These are phyloP conservation scores for Ophiognomonia clavigignenti-juglandacearum DNA, from an alignment of 2,329 filamentous ascomycete genomes.

Conservation along the genomic window DNA sequence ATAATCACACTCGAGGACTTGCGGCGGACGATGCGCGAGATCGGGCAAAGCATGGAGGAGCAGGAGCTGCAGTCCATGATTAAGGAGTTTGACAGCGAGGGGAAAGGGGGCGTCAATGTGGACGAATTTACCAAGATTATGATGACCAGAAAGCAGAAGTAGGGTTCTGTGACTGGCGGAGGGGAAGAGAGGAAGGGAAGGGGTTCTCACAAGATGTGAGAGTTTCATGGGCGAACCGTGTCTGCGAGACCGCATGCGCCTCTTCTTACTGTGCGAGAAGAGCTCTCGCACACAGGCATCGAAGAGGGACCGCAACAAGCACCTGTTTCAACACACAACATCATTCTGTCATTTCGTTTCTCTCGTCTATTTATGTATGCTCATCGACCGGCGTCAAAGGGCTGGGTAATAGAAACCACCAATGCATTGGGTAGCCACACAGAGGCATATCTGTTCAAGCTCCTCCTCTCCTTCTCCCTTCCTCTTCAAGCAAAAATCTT, in stretches of 20 bases:
- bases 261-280: too few relatives aligned
- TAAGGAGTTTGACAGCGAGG: constrained; percentile 94
- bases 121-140: constrained; percentile 67
- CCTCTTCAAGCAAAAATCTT: constrained; percentile 40
- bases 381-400: neutral
- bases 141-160: constrained; percentile 31
- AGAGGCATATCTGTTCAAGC: too few relatives aligned
- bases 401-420: neutral
- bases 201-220: constrained; percentile 1
- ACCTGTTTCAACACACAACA: neutral
- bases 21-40: constrained; percentile 78
- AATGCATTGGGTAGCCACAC: neutral
- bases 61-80: constrained; percentile 95
- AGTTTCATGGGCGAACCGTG: neutral
- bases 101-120: constrained; percentile 72
- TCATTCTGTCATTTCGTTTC: neutral
- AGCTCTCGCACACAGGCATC: constrained; percentile 3
- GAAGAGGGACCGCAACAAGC: neutral
- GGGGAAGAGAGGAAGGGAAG: constrained; percentile 4
- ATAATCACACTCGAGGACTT: constrained; percentile 86
- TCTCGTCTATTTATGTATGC: neutral
- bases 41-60: constrained; percentile 89
- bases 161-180: constrained; percentile 4
- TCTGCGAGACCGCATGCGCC: too few relatives aligned
- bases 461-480: too few relatives aligned